These are phyloP conservation scores for Lepiota subincarnata DNA, from an alignment of 768 basidiomycete species.

Conservation along the genomic window DNA sequence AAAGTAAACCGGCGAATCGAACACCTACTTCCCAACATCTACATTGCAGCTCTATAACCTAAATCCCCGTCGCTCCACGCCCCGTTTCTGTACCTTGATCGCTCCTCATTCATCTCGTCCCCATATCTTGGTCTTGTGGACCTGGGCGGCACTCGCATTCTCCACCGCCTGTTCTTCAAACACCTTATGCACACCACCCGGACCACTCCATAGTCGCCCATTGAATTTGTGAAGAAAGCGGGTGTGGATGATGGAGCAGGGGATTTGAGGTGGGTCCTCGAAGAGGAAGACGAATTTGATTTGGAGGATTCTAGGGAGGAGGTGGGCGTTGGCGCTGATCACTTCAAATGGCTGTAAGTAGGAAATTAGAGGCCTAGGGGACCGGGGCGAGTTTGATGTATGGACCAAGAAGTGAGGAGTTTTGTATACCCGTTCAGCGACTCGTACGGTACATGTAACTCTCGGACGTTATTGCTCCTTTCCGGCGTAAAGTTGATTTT, in stretches of 20 bases:
- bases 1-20: constrained; percentile 84
- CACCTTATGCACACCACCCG: constrained; percentile 70
- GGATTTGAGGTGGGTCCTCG: constrained; percentile 84
- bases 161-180: constrained; percentile 82
- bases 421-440: constrained; percentile 73
- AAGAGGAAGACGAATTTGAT: constrained; percentile 79
- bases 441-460: constrained; percentile 81
- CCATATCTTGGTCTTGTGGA: constrained; percentile 70
- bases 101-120: constrained; percentile 66
- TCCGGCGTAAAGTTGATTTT: constrained; percentile 82
- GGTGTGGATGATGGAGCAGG: constrained; percentile 62
- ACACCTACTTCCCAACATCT: constrained; percentile 77
- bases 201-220: constrained; percentile 58
- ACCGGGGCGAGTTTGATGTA: constrained; percentile 72
- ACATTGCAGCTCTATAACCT: constrained; percentile 71
- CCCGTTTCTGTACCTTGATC: constrained; percentile 91
- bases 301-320: constrained; percentile 82
- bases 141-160: constrained; percentile 90
- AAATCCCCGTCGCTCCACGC: constrained; percentile 79
- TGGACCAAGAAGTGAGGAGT: constrained; percentile 68
- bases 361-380: neutral
- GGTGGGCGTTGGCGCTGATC: constrained; percentile 79
- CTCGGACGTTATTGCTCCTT: constrained; percentile 67
- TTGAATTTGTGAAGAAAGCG: constrained; percentile 66
- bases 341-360: constrained; percentile 61